Evolutionary conservation across 768 basidiomycete species (phyloP), one percentile per base, ranked within the genome.

Genomic region (Postia placenta): DNA sequence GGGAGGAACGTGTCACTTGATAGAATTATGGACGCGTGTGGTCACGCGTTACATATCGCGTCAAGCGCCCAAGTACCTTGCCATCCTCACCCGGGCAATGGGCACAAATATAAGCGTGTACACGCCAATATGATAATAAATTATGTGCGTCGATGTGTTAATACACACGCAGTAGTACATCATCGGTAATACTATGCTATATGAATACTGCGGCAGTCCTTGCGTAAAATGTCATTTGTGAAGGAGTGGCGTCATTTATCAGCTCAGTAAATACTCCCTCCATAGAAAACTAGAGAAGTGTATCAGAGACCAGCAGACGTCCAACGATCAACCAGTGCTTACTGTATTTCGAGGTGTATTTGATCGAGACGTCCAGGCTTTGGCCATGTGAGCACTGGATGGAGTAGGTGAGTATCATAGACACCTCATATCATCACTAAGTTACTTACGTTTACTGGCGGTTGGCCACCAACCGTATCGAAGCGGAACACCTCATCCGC

Each of bases 181-280:
- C n/a, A n/a, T n/a, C n/a, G n/a, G n/a, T n/a, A n/a, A n/a, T n/a
- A n/a, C n/a, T n/a, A n/a, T n/a, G n/a, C n/a, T n/a, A n/a, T n/a
- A n/a, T n/a, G n/a, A n/a, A n/a, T n/a, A n/a, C n/a, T n/a, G n/a
- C n/a, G n/a, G n/a, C n/a, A n/a, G n/a, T n/a, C n/a, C n/a, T n/a
- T n/a, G n/a, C n/a, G n/a, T n/a, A n/a, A n/a, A n/a, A n/a, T n/a
- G n/a, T n/a, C n/a, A n/a, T n/a, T n/a, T n/a, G n/a, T n/a, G n/a
- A n/a, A n/a, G n/a, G n/a, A n/a, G n/a, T n/a, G n/a, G n/a, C n/a
- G n/a, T n/a, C n/a, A n/a, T n/a, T n/a, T n/a, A n/a, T n/a, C n/a
- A 7, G 30, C 3, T 75, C 75, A 33, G 73, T 57, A 0, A 69
- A 45, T 48, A 77, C 69, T 5, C 72, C 74, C 30, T 11, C 56